Evolutionary conservation across 352 stramenopile genomes (phyloP).

Genomic region (Globisporangium camurandrum): DNA sequence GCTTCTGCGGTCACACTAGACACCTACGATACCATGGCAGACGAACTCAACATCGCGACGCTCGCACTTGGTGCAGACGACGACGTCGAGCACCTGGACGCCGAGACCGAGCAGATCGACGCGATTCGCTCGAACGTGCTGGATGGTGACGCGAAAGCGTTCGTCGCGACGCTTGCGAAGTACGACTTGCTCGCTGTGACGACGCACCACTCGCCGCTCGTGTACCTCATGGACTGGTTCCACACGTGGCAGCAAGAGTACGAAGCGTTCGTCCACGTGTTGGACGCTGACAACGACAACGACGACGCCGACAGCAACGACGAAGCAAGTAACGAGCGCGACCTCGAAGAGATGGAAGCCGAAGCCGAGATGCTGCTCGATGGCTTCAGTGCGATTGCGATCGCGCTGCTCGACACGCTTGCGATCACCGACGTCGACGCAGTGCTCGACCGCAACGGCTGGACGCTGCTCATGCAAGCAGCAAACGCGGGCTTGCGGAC

Average conservation of each 20-base stretch:
- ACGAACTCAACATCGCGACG: conserved; percentile 36
- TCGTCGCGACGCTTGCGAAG: conserved; percentile 24
- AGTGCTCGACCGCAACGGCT: conserved; percentile 66
- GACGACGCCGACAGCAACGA: conserved; percentile 20
- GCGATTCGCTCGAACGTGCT: conserved; percentile 56
- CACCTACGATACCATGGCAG: conserved; percentile 18
- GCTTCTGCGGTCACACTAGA: not conserved
- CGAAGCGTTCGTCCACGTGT: conserved; percentile 67
- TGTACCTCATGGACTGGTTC: conserved; percentile 82
- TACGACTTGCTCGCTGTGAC: conserved; percentile 19
- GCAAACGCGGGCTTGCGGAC: conserved; percentile 62
- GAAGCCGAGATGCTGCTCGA: conserved; percentile 61
- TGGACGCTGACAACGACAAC: conserved; percentile 47
- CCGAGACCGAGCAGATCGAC: conserved; percentile 33
- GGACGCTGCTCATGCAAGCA: conserved; percentile 83
- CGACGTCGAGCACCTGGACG: conserved; percentile 16
- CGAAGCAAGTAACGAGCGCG: conserved; percentile 36
- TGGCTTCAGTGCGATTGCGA: conserved; percentile 51
- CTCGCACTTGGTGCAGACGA: conserved; percentile 32
- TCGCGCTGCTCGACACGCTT: conserved; percentile 39
- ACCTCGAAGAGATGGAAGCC: conserved; percentile 63
- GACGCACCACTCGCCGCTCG: conserved; percentile 31
- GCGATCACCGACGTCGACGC: conserved; percentile 27
- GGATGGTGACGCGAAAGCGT: conserved; percentile 35
- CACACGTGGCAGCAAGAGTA: conserved; percentile 85